Evolutionary conservation across 2,329 filamentous ascomycete genomes (phyloP), one percentile per base, ranked within the genome.

Genomic region (Nothophaeocryptopus gaeumannii): DNA sequence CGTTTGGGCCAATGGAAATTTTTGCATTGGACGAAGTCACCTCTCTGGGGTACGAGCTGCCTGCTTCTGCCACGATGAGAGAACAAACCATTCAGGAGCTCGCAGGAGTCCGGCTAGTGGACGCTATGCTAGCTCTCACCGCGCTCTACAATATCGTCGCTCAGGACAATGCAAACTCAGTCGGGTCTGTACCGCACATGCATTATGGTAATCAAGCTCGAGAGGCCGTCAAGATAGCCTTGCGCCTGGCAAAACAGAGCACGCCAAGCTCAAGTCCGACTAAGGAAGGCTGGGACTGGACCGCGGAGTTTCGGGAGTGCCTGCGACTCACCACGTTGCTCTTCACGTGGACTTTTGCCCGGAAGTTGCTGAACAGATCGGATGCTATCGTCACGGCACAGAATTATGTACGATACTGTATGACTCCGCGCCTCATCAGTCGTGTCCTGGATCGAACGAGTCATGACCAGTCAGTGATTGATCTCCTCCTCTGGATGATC

Each of bases 311-410:
- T 10, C 45, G 47, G 29, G 52, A 57, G 16, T 52, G 51, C 29
- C 45, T 54, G 2, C 47, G 54, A 11, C 32, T 47, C 8, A 45
- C 45, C 3, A 46, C 38, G 1, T 12, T 57, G 10, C 49, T 57
- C 7, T 57, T 51, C 43, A 52, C 54, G 2, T 57, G 54, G 54
- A 44, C 45, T 5, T 57, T 57, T 12, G 54, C 48, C 30, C 41
- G 54, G 2, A 54, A 53, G 32, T 40, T 54, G 10, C 29, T 45
- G 1, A 50, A 51, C n/a, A 36, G 41, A 13, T 44, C 44, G 0
- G 54, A 54, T n/a, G 52, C 48, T 5, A 47, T 54, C 8, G 26
- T 45, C 2, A 47, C 46, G 1, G 47, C 52, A 10, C 48, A 51
- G n/a, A 30, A 41, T 14, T 45, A 54, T n/a, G 52, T 50, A 29